phyloP scores from a whole-genome alignment of 2,329 filamentous ascomycete genomes.

The Colletotrichum incanum region DNA sequence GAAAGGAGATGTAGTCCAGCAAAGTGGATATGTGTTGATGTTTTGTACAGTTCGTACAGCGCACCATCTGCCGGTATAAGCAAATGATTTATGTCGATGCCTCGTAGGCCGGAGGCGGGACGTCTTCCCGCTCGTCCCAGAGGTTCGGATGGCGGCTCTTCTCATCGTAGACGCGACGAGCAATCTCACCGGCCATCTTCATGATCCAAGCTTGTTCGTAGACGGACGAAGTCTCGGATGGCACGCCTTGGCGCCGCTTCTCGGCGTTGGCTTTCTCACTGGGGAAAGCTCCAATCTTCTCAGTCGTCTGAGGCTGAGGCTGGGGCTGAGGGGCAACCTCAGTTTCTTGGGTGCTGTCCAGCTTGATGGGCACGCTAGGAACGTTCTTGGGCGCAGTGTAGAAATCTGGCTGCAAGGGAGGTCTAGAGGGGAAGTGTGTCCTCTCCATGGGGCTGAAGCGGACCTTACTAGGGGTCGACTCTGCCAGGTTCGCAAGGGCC shows the following conservation, averaged over 20 bases:
- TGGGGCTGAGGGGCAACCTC: slow-evolving; percentile 43
- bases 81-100: slow-evolving; percentile 57
- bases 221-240: slow-evolving; percentile 67
- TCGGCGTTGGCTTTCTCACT: slow-evolving; percentile 53
- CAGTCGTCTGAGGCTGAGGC: slow-evolving; percentile 24
- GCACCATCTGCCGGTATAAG: slow-evolving; percentile 21
- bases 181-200: slow-evolving; percentile 95
- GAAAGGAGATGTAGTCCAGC: slow-evolving; percentile 36
- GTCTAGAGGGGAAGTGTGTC: slow-evolving; percentile 49
- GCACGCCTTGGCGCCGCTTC: slow-evolving; percentile 48
- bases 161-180: slow-evolving; percentile 88
- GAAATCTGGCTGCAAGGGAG: slow-evolving; percentile 54
- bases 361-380: slow-evolving; percentile 37
- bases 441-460: slow-evolving; percentile 57
- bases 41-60: slow-evolving; percentile 42
- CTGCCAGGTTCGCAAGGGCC: slow-evolving; percentile 42
- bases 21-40: slow-evolving; percentile 10
- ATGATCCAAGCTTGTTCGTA: slow-evolving; percentile 89
- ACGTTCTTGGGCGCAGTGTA: slow-evolving; percentile 47
- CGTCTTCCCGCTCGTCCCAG: slow-evolving; percentile 71
- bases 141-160: slow-evolving; percentile 72
- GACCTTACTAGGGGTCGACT: slow-evolving; percentile 54
- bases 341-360: slow-evolving; percentile 30
- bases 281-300: slow-evolving; percentile 47
- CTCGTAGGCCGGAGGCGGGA: slow-evolving; percentile 76